Evolutionary conservation across 2,329 filamentous ascomycete species (phyloP), one percentile per base, ranked within the genome.

Genomic region (Alternaria gaisen): DNA sequence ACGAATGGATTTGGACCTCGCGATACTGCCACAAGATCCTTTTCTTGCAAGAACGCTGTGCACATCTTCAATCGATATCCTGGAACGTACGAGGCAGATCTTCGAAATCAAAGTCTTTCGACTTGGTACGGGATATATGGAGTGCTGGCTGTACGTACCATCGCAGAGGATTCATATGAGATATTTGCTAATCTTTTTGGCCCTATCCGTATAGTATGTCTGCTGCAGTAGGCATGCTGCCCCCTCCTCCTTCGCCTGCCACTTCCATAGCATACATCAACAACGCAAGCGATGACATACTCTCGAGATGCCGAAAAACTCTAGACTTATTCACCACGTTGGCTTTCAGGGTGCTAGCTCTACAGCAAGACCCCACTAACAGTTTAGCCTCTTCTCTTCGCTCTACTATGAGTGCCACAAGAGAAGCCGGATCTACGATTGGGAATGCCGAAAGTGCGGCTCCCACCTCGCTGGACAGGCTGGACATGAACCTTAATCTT

Each of bases 81-180:
- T 79, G 4, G 73, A 76, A 40, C 71, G 67, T n/a, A 68, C 71
- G 0, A 58, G 71, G 5, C 53, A 70, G 9, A 61, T 75, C 8
- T 77, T 75, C 43, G 76, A 79, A 40, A 53, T 68, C 7, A 79
- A 78, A 53, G 65, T 77, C 11, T 70, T 75, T 66, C 74, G 76
- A 9, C 64, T 78, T 11, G 76, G 75, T 9, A 77, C 74, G 3
- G 76, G 72, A 3, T 78, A 76, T 41, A 75, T 77, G 70, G 75
- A 78, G 51, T 76, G 68, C 56, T 78, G 74, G 70, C 61, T 77
- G 46, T 48, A 48, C 34, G 46, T 48, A 22, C 1, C 20, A 16
- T 10, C 22, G 18, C 16, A 20, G 20, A 24, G 5, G 7, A 48
- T 22, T 16, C 18, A n/a, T 28, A 22, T 20, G 12, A 24, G 24